A percentile compares a stretch with the other conserved stretches of the same genome.
These are phyloP conservation scores for Dothideomycetes sp. DNA, from an alignment of 2,329 filamentous ascomycete species.

Conservation along the genomic window DNA sequence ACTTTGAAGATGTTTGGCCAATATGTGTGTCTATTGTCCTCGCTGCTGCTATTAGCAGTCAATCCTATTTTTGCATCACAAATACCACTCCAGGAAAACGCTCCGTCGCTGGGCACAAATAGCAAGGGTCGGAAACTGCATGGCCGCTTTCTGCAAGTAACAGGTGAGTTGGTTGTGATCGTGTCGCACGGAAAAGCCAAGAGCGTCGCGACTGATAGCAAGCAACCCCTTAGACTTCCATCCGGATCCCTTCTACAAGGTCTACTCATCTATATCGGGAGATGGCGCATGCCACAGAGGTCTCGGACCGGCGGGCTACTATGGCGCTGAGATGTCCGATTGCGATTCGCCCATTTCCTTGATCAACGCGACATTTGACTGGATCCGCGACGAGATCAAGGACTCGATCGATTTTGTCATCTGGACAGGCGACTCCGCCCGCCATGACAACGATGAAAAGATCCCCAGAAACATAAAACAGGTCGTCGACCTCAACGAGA, in stretches of 20 bases:
- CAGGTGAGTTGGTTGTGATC: slow-evolving; percentile 50
- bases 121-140: slow-evolving; percentile 22
- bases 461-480: slow-evolving; percentile 65
- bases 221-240: slow-evolving; percentile 61
- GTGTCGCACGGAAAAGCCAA: slow-evolving; percentile 16
- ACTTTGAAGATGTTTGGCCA: slow-evolving; percentile 5
- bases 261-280: slow-evolving; percentile 61
- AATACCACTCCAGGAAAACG: slow-evolving; percentile 12
- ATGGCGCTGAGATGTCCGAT: slow-evolving; percentile 76
- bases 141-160: slow-evolving; percentile 79
- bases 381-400: slow-evolving; percentile 52
- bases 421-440: slow-evolving; percentile 32
- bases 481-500: slow-evolving; percentile 68
- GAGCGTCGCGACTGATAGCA: slow-evolving; percentile 15
- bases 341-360: slow-evolving; percentile 79
- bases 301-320: slow-evolving; percentile 65
- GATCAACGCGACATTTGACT: slow-evolving; percentile 80
- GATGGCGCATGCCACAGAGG: slow-evolving; percentile 70
- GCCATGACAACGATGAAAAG: slow-evolving; percentile 34
- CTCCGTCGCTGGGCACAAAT: background rate
- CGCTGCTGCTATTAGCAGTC: background rate
- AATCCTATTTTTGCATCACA: slow-evolving; percentile 1
- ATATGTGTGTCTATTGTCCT: background rate
- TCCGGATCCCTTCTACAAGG: slow-evolving; percentile 78
- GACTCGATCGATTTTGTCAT: slow-evolving; percentile 32